These are phyloP conservation scores for Nakazawaea ishiwadae DNA, from an alignment of 805 yeast genomes.

Conservation along the genomic window DNA sequence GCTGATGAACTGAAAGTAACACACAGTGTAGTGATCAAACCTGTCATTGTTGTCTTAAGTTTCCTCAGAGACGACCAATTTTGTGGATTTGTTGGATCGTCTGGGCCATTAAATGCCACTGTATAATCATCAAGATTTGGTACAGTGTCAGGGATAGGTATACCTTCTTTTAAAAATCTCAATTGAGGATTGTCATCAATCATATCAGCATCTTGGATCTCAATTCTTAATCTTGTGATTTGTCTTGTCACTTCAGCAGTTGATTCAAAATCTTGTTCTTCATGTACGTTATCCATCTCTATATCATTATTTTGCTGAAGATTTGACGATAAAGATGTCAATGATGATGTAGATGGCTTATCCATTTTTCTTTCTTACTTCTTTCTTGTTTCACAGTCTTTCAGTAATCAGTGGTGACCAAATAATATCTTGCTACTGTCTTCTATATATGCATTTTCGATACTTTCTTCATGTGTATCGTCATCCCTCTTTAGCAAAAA, in stretches of 20 bases:
- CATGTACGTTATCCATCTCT: too few species aligned
- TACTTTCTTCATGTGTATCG: too few species aligned
- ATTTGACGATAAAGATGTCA: too few species aligned
- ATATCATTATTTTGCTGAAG: too few species aligned
- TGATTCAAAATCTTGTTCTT: too few species aligned
- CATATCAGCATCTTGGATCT: background rate
- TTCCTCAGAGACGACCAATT: slow-evolving; percentile 45
- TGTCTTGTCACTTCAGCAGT: background rate
- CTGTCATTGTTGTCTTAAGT: slow-evolving; percentile 35
- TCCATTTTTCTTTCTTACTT: too few species aligned
- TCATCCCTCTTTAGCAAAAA: too few species aligned
- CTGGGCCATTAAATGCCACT: slow-evolving; percentile 72
- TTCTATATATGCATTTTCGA: too few species aligned
- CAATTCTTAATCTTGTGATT: background rate
- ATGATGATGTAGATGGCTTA: too few species aligned
- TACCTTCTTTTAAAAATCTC: background rate
- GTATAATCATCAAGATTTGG: slow-evolving; percentile 31
- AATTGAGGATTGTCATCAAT: background rate
- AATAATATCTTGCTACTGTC: too few species aligned
- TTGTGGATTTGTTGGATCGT: slow-evolving; percentile 76
- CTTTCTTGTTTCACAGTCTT: too few species aligned
- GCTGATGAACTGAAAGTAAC: slow-evolving; percentile 78
- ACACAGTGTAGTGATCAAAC: slow-evolving; percentile 32
- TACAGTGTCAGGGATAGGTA: background rate
- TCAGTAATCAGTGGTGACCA: too few species aligned